These are phyloP conservation scores for Arabidopsis thaliana DNA, from an alignment of 345 rosid species.

Conservation along the genomic window DNA sequence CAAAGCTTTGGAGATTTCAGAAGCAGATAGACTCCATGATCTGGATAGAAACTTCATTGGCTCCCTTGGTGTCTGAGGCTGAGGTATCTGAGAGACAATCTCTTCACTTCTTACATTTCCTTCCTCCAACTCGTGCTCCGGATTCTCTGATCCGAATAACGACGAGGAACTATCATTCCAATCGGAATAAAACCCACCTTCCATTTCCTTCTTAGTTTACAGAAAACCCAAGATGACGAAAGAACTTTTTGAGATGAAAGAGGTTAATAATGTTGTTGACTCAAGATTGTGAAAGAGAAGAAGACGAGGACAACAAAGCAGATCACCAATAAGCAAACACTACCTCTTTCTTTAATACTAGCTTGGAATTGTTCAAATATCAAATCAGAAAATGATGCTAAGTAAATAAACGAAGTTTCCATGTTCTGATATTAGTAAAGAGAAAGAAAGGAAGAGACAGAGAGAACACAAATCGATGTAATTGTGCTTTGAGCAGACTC, in stretches of 20 bases:
- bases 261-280: constrained; percentile 17
- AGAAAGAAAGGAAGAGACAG: constrained; percentile 10
- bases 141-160: constrained; percentile 47
- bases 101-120: constrained; percentile 15
- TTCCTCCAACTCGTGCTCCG: constrained; percentile 58
- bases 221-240: background rate
- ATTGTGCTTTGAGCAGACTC: constrained; percentile 21
- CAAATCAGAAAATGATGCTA: constrained; percentile 12
- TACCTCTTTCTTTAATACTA: background rate
- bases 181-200: constrained; percentile 49
- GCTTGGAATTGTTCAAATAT: constrained; percentile 35
- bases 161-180: constrained; percentile 47
- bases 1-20: constrained; percentile 87
- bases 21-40: constrained; percentile 89
- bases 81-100: constrained; percentile 43
- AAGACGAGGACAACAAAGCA: background rate
- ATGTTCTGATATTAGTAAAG: constrained; percentile 36
- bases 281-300: constrained; percentile 1
- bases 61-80: constrained; percentile 84
- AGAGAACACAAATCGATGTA: constrained; percentile 29
- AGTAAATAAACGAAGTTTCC: constrained; percentile 20
- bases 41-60: constrained; percentile 91
- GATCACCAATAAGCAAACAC: constrained; percentile 9
- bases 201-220: constrained; percentile 48
- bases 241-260: background rate